These are phyloP conservation scores for Lenwebbia sp. DNA, from an alignment of 345 rosid genomes.

Conservation along the genomic window DNA sequence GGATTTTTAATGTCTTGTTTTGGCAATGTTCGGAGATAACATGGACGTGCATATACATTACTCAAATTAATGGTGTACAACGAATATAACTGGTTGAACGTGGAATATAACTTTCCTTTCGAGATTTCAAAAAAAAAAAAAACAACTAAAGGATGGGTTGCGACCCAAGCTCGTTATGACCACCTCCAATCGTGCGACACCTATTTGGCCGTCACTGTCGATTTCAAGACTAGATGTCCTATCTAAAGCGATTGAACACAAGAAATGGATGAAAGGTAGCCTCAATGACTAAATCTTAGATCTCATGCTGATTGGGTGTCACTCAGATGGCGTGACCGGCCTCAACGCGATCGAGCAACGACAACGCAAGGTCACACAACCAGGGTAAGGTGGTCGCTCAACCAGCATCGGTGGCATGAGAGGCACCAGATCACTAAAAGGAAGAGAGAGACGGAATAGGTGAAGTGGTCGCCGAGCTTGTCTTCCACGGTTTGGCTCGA, in stretches of 20 bases:
- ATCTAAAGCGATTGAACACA: background rate
- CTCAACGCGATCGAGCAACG: background rate
- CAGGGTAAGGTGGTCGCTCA: fast-evolving
- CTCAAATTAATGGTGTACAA: fast-evolving
- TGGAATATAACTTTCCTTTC: background rate
- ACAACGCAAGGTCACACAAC: background rate
- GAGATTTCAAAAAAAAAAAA: background rate
- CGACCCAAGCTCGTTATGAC: background rate
- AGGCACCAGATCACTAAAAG: fast-evolving
- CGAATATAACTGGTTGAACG: background rate
- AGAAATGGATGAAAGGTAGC: background rate
- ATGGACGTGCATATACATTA: background rate
- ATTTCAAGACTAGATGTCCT: background rate
- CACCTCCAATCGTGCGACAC: fast-evolving
- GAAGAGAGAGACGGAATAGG: background rate
- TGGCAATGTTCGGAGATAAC: background rate
- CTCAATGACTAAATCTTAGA: background rate
- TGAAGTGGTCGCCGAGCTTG: background rate
- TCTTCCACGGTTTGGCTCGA: background rate
- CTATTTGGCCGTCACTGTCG: fast-evolving
- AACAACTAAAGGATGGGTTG: background rate
- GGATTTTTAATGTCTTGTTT: background rate
- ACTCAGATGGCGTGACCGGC: fast-evolving
- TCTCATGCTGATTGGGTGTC: fast-evolving
- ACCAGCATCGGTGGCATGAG: background rate